Base-by-base conservation (phyloP, 352 stramenopile genomes). In the Phytophthora brassicae region DNA sequence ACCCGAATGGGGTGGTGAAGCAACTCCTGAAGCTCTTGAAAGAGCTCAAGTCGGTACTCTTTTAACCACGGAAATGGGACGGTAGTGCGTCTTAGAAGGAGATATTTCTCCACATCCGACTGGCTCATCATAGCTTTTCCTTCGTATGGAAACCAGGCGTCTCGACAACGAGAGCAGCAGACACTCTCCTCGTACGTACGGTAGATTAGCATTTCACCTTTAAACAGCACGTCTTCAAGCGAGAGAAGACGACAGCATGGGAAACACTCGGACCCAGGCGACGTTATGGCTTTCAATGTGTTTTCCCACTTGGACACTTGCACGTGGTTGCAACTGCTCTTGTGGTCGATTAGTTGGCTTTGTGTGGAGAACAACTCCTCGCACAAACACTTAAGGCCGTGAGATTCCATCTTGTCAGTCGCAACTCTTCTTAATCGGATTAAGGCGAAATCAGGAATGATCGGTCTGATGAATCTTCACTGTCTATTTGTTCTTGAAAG, bases 101-200 rank as follows among this genome's bases (percentile, higher is more conserved):
- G 41, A 52, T 69, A 69, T 60, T 19, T 60, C 33, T 65, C 39
- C 11, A 69, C 61, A 19, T 69, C 61, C 59, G 60, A 39, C 14
- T 23, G 41, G 31, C 43, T 47, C 61, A 69, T 56, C 39, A 65
- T 49, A 24, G 61, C 46, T 14, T 55, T 33, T 12, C 61, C 61
- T 56, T 69, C 61, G 55, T 69, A 69, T 19, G 61, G 61, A 26
- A 19, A 69, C 47, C 55, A 69, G 17, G 61, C 42, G n/a, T 69
- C 55, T 29, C 61, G 43, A 49, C 61, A 69, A 5, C 20, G 56
- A 0, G 55, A 69, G 48, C 61, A 69, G 47, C 55, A 65, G 13
- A 50, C 24, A 24, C 54, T 65, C 16, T 65, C 61, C 13, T 69
- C 55, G 41, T 69, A 69, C 3, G 61, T 64, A 16, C 61, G 61